Conservation (phyloP, 768 basidiomycete genomes). For the Leccinellum albellum region DNA sequence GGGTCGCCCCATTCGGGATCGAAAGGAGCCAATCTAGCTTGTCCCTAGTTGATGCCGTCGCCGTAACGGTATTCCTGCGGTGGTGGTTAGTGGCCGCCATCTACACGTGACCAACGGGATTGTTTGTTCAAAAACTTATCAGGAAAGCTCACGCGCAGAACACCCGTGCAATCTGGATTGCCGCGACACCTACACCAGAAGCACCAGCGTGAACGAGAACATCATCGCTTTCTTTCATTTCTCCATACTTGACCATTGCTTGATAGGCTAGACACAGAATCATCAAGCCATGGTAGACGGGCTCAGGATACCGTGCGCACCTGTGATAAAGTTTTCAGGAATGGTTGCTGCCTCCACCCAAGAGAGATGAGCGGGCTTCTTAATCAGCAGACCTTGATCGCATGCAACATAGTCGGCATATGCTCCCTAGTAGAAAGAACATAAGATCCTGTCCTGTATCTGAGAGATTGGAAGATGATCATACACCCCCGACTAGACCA, state of each 20-base stretch:
- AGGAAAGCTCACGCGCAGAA: constrained; percentile 60
- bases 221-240: constrained; percentile 64
- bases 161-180: constrained; percentile 78
- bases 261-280: constrained; percentile 47
- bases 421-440: constrained; percentile 57
- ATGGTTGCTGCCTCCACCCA: constrained; percentile 87
- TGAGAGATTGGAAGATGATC: constrained; percentile 8
- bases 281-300: too few species aligned
- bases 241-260: constrained; percentile 61
- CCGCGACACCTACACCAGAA: constrained; percentile 85
- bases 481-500: constrained; percentile 76
- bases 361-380: constrained; percentile 69
- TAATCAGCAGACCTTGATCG: constrained; percentile 60
- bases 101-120: background rate
- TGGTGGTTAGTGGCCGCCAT: constrained; percentile 8
- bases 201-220: constrained; percentile 90
- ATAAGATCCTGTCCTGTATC: background rate
- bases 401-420: constrained; percentile 85
- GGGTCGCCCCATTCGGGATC: constrained; percentile 65
- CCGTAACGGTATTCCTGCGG: constrained; percentile 62
- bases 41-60: constrained; percentile 80
- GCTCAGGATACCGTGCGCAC: constrained; percentile 36
- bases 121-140: constrained; percentile 1
- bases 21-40: constrained; percentile 76
- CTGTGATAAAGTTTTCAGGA: constrained; percentile 87